Percentiles rank a stretch among this genome's conserved stretches.
Evolutionary conservation across 176 grass and related monocot species (phyloP).

Genomic region (Alloteropsis semialata): DNA sequence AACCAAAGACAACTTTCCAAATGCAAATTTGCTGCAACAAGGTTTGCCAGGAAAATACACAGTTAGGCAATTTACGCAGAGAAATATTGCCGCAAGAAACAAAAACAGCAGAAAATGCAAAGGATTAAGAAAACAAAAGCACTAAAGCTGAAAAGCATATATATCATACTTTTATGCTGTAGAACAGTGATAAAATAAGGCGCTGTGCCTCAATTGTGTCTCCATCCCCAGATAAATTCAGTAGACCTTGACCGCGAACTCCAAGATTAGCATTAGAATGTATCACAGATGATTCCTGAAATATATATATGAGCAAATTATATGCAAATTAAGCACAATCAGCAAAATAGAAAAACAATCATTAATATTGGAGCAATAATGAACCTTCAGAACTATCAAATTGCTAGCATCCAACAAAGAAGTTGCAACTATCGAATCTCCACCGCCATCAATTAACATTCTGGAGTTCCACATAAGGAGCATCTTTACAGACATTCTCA

Average conservation of each 20-base stretch:
- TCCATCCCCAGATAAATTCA: constrained; percentile 95
- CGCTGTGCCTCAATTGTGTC: constrained; percentile 90
- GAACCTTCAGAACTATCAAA: constrained; percentile 98
- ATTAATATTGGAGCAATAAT: neutral
- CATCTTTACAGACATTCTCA: constrained; percentile 99
- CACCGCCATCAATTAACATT: constrained; percentile 92
- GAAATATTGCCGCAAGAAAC: constrained; percentile 16
- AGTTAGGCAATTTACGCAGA: neutral
- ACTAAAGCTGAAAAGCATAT: constrained; percentile 15
- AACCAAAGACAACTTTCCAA: neutral
- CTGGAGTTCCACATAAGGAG: constrained; percentile 99
- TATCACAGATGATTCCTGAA: constrained; percentile 89
- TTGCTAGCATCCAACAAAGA: constrained; percentile 98
- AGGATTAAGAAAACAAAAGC: constrained; percentile 10
- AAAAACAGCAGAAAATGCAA: constrained; percentile 17
- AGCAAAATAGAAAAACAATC: neutral
- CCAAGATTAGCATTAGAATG: constrained; percentile 99
- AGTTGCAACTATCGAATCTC: constrained; percentile 79
- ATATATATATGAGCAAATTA: constrained; percentile 27
- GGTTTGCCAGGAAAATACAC: neutral
- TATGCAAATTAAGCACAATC: constrained; percentile 8
- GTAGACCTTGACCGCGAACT: constrained; percentile 94
- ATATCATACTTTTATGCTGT: constrained; percentile 86
- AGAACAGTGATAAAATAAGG: constrained; percentile 97
- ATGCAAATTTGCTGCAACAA: neutral